Base-by-base conservation (phyloP, 164 flowering plant genomes). In the Amborella trichopoda region DNA sequence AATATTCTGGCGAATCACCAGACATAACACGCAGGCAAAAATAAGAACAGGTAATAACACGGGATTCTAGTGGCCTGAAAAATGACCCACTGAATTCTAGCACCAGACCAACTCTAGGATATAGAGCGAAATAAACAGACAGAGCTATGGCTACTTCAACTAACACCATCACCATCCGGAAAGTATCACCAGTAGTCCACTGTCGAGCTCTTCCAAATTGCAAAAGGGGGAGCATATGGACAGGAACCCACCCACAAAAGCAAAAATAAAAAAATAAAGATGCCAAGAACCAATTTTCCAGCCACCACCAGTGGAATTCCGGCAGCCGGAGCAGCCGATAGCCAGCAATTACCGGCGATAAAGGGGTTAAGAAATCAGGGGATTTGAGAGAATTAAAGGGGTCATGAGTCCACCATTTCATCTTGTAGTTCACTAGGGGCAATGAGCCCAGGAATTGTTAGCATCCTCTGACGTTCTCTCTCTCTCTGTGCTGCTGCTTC, bases 341-440 rank as follows among this genome's bases (percentile, higher is more conserved):
- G 42, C 23, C 54, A 26, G 46, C 23, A 27, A n/a, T 5, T 48
- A 27, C 26, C 20, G 18, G 19, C 10, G 8, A 18, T 26, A 8
- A 23, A n/a, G 14, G 20, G 13, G 5, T 13, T 10, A 40, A 28
- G 5, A 19, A 9, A 30, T 14, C 26, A 3, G 33, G 37, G 52
- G 32, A 44, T 44, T 46, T 44, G 49, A 46, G 18, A 10, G 5
- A 0, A 23, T 11, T 20, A 18, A 17, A 14, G 38, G 41, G 30
- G 28, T 61, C 74, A 79, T 19, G 91, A 81, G 59, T 90, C 97
- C 49, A 78, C 61, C 97, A 90, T 90, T 64, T 90, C 97, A 42
- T 90, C 99, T 62, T 87, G 96, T 26, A 88, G 70, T 66, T 93
- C 96, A 37, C 70, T 93, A 0, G 96, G 99, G 18, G 99, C 94